Conservation (phyloP, 106 monocot genomes). For the Xerophyta viscosa region DNA sequence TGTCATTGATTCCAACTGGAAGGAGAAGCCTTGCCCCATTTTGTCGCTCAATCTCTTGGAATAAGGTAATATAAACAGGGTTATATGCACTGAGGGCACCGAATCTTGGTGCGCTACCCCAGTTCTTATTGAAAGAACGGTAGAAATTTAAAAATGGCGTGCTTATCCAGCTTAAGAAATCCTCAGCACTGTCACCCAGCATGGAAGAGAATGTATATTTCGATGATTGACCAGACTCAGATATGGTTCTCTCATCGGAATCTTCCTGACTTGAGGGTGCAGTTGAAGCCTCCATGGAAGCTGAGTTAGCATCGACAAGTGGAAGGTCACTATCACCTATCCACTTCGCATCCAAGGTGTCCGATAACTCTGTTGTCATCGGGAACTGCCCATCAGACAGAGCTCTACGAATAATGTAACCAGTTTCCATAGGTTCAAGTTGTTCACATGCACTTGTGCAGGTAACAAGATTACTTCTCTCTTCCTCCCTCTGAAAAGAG, state of each 20-base stretch:
- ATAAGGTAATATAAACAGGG: constrained; percentile 47
- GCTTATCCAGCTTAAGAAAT: constrained; percentile 36
- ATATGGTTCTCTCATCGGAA: constrained; percentile 11
- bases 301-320: constrained; percentile 12
- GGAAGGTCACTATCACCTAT: constrained; percentile 40
- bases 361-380: constrained; percentile 38
- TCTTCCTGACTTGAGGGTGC: constrained; percentile 3
- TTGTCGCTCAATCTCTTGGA: constrained; percentile 33
- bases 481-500: constrained; percentile 4
- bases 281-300: constrained; percentile 6
- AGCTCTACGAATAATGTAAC: constrained; percentile 24
- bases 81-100: constrained; percentile 34
- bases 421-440: constrained; percentile 31
- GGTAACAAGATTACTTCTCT: constrained; percentile 19
- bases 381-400: constrained; percentile 66
- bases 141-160: constrained; percentile 55
- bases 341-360: constrained; percentile 79
- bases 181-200: constrained; percentile 29
- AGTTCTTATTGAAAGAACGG: constrained; percentile 45
- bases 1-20: constrained; percentile 64
- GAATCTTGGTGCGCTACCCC: constrained; percentile 15
- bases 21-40: constrained; percentile 49
- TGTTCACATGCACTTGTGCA: constrained; percentile 16
- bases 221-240: constrained; percentile 4
- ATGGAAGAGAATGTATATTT: constrained; percentile 6